Percentiles rank a stretch among this genome's conserved stretches.
phyloP scores from a whole-genome alignment of 208 protist genomes.

The Kentomonas sorsogonicus region DNA sequence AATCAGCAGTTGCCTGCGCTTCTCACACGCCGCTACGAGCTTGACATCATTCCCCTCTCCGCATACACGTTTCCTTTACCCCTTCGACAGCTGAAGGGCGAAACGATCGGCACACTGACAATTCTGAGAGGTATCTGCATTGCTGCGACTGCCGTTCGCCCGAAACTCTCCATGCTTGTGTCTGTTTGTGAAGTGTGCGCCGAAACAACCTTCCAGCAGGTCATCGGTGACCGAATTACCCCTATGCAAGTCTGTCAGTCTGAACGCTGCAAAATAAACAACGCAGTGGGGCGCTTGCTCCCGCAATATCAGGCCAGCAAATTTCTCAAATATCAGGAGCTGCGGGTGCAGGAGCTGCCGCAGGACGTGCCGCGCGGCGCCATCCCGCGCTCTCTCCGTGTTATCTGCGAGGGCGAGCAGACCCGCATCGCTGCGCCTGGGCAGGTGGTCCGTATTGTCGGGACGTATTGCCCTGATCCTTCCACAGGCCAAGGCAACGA shows the following conservation, averaged over 20 bases:
- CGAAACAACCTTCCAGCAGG: constrained; percentile 86
- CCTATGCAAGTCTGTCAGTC: constrained; percentile 83
- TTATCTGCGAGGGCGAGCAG: constrained; percentile 84
- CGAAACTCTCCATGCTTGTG: constrained; percentile 75
- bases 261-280: constrained; percentile 81
- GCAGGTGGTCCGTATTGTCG: constrained; percentile 71
- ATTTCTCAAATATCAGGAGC: constrained; percentile 83
- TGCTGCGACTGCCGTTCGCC: constrained; percentile 79
- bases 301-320: constrained; percentile 86
- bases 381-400: constrained; percentile 80
- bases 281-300: constrained; percentile 66
- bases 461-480: constrained; percentile 81
- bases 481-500: constrained; percentile 77
- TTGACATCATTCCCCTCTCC: constrained; percentile 54
- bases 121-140: constrained; percentile 86
- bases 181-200: constrained; percentile 88
- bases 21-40: constrained; percentile 69
- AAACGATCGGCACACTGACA: constrained; percentile 69
- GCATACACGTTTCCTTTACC: constrained; percentile 36
- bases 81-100: constrained; percentile 65
- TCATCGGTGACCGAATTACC: constrained; percentile 77
- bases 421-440: constrained; percentile 73
- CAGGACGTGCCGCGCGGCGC: constrained; percentile 83
- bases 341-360: constrained; percentile 84
- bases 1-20: constrained; percentile 59